These are phyloP conservation scores for Candida peoriensis DNA, from an alignment of 805 yeast species.

Conservation along the genomic window DNA sequence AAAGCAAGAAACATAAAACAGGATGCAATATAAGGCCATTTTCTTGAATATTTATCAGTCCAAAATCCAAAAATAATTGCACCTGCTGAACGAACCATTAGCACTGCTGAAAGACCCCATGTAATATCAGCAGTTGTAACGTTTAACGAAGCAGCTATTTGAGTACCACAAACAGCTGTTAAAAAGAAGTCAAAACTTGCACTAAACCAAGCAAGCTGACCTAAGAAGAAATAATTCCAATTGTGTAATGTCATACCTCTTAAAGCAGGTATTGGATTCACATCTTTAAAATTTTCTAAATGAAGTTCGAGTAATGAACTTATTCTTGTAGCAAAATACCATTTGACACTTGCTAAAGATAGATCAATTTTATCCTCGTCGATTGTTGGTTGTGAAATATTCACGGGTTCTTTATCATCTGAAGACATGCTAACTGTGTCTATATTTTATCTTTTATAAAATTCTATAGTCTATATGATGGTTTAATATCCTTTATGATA, in stretches of 20 bases:
- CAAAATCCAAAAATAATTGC: constrained; percentile 61
- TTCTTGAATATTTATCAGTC: constrained; percentile 61
- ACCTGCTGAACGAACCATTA: constrained; percentile 69
- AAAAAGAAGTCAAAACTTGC: constrained; percentile 70
- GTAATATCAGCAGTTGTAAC: constrained; percentile 48
- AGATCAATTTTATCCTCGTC: not conserved
- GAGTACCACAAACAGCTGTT: constrained; percentile 52
- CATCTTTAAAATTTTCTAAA: constrained; percentile 13
- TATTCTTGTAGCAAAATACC: constrained; percentile 22
- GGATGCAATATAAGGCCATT: constrained; percentile 59
- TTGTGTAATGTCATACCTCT: constrained; percentile 32
- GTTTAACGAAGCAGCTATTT: constrained; percentile 45
- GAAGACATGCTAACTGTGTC: no score
- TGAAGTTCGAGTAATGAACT: constrained; percentile 22
- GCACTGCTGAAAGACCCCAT: constrained; percentile 70
- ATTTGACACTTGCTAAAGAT: constrained; percentile 6
- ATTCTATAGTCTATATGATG: no score
- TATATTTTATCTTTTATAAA: no score
- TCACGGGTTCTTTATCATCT: no score
- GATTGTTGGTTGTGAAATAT: no score
- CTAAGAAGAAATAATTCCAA: constrained; percentile 58
- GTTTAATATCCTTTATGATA: no score
- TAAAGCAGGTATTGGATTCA: constrained; percentile 42
- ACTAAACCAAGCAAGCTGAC: constrained; percentile 64
- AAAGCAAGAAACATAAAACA: constrained; percentile 45